Percentiles rank a stretch among this genome's conserved stretches.
Conservation (phyloP, 225 moss, liverwort and hornwort species). For the Marchantia paleacea region DNA sequence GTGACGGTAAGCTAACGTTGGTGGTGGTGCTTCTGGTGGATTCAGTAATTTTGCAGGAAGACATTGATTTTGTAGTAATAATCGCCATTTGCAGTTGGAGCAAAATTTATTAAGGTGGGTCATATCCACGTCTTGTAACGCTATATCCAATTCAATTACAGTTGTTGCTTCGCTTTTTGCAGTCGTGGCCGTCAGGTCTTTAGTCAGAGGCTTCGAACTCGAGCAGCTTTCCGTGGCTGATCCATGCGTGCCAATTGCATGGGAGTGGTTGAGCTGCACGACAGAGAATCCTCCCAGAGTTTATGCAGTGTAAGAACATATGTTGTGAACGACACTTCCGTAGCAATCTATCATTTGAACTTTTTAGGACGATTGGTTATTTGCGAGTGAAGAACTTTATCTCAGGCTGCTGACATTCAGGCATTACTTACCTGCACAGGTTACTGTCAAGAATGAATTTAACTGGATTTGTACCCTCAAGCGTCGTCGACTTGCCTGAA, state of each 20-base stretch:
- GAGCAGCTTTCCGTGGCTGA: slow-evolving; percentile 1
- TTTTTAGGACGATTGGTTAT: neutral
- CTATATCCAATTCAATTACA: neutral
- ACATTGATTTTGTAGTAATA: too few relatives aligned
- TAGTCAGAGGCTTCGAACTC: neutral
- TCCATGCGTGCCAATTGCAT: slow-evolving; percentile 3
- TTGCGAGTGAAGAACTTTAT: neutral
- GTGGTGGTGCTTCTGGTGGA: neutral
- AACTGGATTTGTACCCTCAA: neutral
- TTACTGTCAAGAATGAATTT: slow-evolving; percentile 6
- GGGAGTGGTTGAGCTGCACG: slow-evolving; percentile 18
- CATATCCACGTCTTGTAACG: too few relatives aligned
- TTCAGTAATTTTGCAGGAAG: too few relatives aligned
- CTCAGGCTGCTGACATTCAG: neutral
- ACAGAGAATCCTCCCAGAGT: slow-evolving; percentile 4
- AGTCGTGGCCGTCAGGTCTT: neutral
- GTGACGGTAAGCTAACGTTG: neutral
- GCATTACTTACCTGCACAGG: neutral
- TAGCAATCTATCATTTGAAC: neutral
- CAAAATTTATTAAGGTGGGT: too few relatives aligned
- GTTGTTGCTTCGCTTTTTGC: neutral
- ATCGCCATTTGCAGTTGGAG: too few relatives aligned
- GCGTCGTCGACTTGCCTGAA: slow-evolving; percentile 3
- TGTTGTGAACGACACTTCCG: too few relatives aligned
- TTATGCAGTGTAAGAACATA: neutral